These are phyloP conservation scores for Gossypium gossypioides DNA, from an alignment of 441 rosid genomes.

Conservation along the genomic window DNA sequence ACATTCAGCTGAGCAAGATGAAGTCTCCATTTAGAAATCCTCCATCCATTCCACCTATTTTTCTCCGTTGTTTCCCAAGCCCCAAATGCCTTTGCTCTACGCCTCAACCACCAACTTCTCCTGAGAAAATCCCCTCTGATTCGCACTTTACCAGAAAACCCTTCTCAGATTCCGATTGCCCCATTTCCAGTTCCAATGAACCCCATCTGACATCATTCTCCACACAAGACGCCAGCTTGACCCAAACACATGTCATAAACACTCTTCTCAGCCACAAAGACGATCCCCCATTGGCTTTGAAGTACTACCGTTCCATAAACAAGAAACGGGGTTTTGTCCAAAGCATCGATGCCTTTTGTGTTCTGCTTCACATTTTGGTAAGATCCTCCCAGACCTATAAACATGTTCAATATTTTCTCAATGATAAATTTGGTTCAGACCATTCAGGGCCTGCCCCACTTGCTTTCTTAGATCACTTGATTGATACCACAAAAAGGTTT, in stretches of 20 bases:
- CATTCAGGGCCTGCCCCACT: constrained; percentile 21
- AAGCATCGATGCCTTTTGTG: constrained; percentile 37
- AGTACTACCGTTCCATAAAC: constrained; percentile 27
- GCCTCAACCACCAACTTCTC: constrained; percentile 18
- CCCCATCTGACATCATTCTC: not conserved
- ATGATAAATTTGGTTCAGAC: constrained; percentile 22
- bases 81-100: constrained; percentile 32
- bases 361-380: constrained; percentile 46
- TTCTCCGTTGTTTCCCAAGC: constrained; percentile 17
- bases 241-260: constrained; percentile 25
- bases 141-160: constrained; percentile 7
- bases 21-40: constrained; percentile 21
- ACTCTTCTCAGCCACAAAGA: constrained; percentile 31
- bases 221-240: constrained; percentile 6
- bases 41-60: constrained; percentile 12
- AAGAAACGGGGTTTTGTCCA: constrained; percentile 27
- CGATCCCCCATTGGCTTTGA: constrained; percentile 36
- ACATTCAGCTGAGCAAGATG: constrained; percentile 9
- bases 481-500: constrained; percentile 30
- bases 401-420: constrained; percentile 31
- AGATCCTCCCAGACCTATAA: constrained; percentile 18
- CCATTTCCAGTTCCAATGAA: not conserved
- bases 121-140: not conserved
- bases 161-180: constrained; percentile 8
- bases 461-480: constrained; percentile 27